phyloP scores from a whole-genome alignment of 441 rosid genomes.

The Erodium texanum region DNA sequence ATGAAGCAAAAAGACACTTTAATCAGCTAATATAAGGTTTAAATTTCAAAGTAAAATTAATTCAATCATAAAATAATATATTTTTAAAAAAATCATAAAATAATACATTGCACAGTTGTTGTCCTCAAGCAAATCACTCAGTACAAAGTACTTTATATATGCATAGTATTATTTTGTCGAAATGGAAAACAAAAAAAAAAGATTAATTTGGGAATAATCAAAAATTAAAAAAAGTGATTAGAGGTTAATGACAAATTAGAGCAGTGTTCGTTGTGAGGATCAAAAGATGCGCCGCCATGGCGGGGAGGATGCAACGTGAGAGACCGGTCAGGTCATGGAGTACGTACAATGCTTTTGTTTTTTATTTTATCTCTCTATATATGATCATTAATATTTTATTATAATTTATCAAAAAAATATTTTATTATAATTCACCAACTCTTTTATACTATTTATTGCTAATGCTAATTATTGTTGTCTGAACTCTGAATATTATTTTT shows the following conservation, averaged over 20 bases:
- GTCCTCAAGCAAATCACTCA: not conserved
- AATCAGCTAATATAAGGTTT: not conserved
- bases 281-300: conserved; percentile 10
- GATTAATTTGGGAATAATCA: not conserved
- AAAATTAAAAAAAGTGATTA: not conserved
- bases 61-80: too few relatives aligned
- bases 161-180: too few relatives aligned
- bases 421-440: not conserved
- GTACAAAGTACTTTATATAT: not conserved
- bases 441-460: not conserved
- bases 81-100: too few relatives aligned
- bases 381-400: not conserved
- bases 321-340: conserved; percentile 3
- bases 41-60: not conserved
- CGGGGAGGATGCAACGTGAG: conserved; percentile 1
- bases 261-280: not conserved
- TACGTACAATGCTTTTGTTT: not conserved
- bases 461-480: not conserved
- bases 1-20: not conserved
- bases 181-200: not conserved
- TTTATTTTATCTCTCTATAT: too few relatives aligned
- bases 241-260: not conserved
- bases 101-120: not conserved
- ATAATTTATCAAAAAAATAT: too few relatives aligned
- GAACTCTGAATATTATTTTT: too few relatives aligned